Conservation (phyloP, 2,329 filamentous ascomycete species). For the Diaporthe amygdali region DNA sequence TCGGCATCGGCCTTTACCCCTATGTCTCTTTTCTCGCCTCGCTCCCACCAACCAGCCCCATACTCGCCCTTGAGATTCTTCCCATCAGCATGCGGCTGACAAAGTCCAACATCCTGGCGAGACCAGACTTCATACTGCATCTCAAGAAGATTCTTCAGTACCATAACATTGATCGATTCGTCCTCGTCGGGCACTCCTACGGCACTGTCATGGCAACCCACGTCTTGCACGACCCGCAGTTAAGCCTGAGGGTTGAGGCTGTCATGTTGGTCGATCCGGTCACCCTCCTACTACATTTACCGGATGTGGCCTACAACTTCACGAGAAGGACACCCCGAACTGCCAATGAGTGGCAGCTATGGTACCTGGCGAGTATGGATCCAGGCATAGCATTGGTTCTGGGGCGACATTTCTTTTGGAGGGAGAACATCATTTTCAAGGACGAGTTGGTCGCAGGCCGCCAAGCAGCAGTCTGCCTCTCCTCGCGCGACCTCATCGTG, state of each 20-base stretch:
- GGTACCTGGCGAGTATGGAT: constrained; percentile 73
- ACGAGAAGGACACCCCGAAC: constrained; percentile 54
- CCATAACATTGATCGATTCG: constrained; percentile 63
- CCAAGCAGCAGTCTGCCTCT: constrained; percentile 61
- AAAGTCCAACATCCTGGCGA: constrained; percentile 48
- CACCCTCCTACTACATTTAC: constrained; percentile 70
- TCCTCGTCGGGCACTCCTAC: constrained; percentile 68
- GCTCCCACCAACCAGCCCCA: constrained; percentile 23
- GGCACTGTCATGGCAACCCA: constrained; percentile 68
- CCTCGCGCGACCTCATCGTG: constrained; percentile 68
- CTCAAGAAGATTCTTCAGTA: constrained; percentile 61
- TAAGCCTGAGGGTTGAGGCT: constrained; percentile 56
- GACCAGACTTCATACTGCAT: constrained; percentile 59
- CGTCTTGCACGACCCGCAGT: constrained; percentile 55
- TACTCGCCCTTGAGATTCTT: constrained; percentile 27
- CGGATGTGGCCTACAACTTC: constrained; percentile 76
- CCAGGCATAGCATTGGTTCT: constrained; percentile 70
- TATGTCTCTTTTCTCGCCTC: constrained; percentile 23
- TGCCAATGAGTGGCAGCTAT: constrained; percentile 74
- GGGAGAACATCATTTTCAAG: constrained; percentile 72
- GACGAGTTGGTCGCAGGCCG: constrained; percentile 57
- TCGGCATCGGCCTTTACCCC: constrained; percentile 27
- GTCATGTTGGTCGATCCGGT: constrained; percentile 65
- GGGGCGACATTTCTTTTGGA: constrained; percentile 70
- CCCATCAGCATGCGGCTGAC: constrained; percentile 28